Evolutionary conservation across 805 yeast species (phyloP).

Genomic region (Metschnikowia colocasiae): DNA sequence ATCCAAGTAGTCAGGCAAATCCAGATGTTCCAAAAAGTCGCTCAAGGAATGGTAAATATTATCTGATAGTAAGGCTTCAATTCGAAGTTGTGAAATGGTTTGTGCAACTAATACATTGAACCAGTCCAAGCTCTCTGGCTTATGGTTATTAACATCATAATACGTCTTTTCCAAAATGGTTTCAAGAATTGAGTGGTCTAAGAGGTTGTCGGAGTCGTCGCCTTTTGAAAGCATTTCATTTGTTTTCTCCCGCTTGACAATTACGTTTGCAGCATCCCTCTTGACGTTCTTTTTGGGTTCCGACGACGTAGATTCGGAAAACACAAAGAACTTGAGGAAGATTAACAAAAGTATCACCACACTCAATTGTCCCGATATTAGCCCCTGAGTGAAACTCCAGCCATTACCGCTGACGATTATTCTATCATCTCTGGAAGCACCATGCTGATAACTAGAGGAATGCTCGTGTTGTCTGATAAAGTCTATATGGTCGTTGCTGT

Average conservation of each 20-base stretch:
- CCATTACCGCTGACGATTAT: constrained; percentile 7
- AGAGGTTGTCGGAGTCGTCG: constrained; percentile 8
- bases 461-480: not conserved
- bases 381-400: constrained; percentile 78
- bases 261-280: constrained; percentile 31
- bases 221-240: constrained; percentile 7
- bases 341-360: constrained; percentile 60
- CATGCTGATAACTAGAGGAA: not conserved
- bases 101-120: constrained; percentile 93
- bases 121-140: constrained; percentile 94
- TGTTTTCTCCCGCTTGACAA: constrained; percentile 31
- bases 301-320: constrained; percentile 52
- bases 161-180: constrained; percentile 85
- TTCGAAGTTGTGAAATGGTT: constrained; percentile 76
- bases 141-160: constrained; percentile 83
- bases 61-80: constrained; percentile 84
- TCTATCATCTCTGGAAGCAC: not conserved
- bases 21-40: constrained; percentile 56
- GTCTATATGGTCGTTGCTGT: not conserved
- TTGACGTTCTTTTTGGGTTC: constrained; percentile 16
- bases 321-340: constrained; percentile 72
- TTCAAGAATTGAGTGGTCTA: constrained; percentile 21
- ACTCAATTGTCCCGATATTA: constrained; percentile 68
- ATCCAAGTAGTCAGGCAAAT: constrained; percentile 78
- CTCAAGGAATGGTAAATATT: constrained; percentile 79